Evolutionary conservation across 257 asterid genomes (phyloP), one percentile per base, ranked within the genome.

Genomic region (Ajuga chamaepitys): DNA sequence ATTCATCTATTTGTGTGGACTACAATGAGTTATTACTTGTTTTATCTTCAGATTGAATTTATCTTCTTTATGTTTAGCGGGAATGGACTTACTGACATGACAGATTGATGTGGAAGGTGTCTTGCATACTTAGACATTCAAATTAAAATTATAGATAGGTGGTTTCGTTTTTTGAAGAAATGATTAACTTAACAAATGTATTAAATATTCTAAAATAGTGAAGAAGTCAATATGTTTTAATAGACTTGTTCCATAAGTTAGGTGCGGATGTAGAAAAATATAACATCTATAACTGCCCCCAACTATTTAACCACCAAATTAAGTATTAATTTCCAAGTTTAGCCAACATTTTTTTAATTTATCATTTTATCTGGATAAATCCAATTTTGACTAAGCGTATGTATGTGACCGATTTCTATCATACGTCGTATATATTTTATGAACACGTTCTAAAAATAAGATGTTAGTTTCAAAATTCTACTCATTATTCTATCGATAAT

Each of bases 261-360:
- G 73, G 73, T 58, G 63, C 41, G 44, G 51, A 3, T 40, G 34
- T 17, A 50, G 35, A 50, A 48, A 72, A 72, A 24, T 26, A 7
- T 30, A 30, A 58, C 51, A 25, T 32, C 73, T 10, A 41, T 54
- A 67, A 73, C 74, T 67, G 74, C 74, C 61, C 70, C 52, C 78
- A 73, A 32, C 66, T 58, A 58, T 40, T 58, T 66, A 72, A 64
- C 77, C 58, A 64, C 67, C 56, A 40, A 63, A 32, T 45, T 63
- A 54, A 52, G 16, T 71, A 63, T 10, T 47, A 55, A 30, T 63
- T 28, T 41, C 22, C 26, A 30, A 45, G 3, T n/a, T 42, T 40
- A 40, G 5, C 14, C 44, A 61, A 13, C n/a, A 2, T 3, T 8
- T 40, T 10, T 70, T 37, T 51, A 17, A 10, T 61, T 14, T 18